phyloP scores from a whole-genome alignment of 805 yeast species.

The Yarrowia hollandica region DNA sequence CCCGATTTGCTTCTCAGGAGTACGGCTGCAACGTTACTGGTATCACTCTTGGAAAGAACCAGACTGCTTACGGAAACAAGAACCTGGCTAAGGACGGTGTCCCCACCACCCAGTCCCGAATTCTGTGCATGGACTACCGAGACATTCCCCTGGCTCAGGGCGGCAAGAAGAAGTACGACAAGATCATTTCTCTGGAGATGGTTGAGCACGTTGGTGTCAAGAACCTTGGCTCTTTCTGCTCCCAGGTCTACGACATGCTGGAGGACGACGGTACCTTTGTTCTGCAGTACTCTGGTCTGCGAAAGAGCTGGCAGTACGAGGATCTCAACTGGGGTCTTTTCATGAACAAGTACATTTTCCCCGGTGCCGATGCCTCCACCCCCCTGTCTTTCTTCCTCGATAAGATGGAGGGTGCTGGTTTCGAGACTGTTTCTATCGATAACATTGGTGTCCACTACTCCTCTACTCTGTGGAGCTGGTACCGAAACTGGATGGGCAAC shows the following conservation, averaged over 20 bases:
- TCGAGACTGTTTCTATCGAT: constrained; percentile 79
- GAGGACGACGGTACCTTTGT: constrained; percentile 89
- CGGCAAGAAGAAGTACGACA: constrained; percentile 61
- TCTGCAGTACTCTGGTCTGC: constrained; percentile 85
- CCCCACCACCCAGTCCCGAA: constrained; percentile 64
- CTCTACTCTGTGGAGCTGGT: constrained; percentile 91
- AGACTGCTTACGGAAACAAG: constrained; percentile 83
- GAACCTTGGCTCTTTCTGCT: constrained; percentile 70
- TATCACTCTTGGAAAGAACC: constrained; percentile 85
- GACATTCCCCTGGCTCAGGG: constrained; percentile 76
- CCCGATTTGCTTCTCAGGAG: constrained; percentile 76
- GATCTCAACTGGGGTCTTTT: constrained; percentile 92
- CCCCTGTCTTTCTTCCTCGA: constrained; percentile 82
- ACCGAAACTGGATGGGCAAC: constrained; percentile 89
- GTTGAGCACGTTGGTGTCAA: constrained; percentile 95
- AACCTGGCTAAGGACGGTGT: constrained; percentile 70
- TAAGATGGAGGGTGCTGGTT: constrained; percentile 77
- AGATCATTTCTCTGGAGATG: constrained; percentile 91
- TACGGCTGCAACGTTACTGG: constrained; percentile 88
- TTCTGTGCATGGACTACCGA: constrained; percentile 84
- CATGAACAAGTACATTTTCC: constrained; percentile 95
- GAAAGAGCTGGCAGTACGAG: constrained; percentile 93
- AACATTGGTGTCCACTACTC: constrained; percentile 93
- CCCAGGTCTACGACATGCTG: constrained; percentile 80
- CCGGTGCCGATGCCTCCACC: constrained; percentile 96